Base-by-base conservation (phyloP, 345 rosid species). In the Hibiscus tridactylites region DNA sequence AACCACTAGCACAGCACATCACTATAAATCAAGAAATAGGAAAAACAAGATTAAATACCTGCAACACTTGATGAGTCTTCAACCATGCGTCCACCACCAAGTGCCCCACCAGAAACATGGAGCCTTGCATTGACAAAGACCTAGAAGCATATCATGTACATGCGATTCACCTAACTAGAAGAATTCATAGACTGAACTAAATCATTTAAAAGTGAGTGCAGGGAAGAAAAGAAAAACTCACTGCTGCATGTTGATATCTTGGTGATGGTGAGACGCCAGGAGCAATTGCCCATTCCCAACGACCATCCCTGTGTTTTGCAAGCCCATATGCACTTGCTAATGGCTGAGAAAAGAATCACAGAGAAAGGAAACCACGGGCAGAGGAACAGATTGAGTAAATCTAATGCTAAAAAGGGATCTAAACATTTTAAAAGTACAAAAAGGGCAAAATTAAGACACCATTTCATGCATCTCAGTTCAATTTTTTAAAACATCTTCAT, bases 241-340 rank as follows among this genome's bases (percentile, higher is more conserved):
- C 99, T 46, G 99, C 97, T 83, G 99, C 99, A 83, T 95, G 97
- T 77, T 95, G 99, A 81, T 95, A 95, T 95, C 99, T 90, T 75
- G 97, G 80, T 65, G 99, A 95, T 56, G 99, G 99, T 28, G 99
- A 92, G 33, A 95, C 97, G 69, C 99, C 97, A 65, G 99, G 99
- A 78, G 97, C 99, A 71, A 95, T 95, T 68, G 99, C 99, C 99
- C 99, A 95, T 80, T 95, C 99, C 99, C 97, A 95, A 69, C 99
- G 99, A 49, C 99, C 99, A 84, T 95, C 99, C 81, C 97, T 89
- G 71, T 95, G 99, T 83, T 92, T 95, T 46, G 99, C 99, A 81
- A 95, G 97, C 74, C 97, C 99, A 83, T 95, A 95, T 54, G 99
- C 99, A 79, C 96, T 92, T 26, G 99, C 88, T 71, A 92, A 79